Evolutionary conservation across 2,329 filamentous ascomycete species (phyloP), one percentile per base, ranked within the genome.

Genomic region (Stachybotrys echinatus): DNA sequence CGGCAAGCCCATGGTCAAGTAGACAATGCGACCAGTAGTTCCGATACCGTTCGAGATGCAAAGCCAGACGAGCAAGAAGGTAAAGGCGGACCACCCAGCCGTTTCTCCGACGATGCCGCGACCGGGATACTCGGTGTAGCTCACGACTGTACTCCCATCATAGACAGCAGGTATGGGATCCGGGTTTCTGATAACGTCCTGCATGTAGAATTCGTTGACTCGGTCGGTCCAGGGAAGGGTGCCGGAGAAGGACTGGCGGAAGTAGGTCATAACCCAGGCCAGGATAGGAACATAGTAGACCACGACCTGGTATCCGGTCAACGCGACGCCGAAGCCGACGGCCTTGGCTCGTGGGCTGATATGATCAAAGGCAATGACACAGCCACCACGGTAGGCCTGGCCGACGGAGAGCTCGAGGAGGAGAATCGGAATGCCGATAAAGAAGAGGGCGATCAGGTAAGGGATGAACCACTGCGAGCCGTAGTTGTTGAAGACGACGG

Each of bases 381-480:
- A 71, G 12, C 76, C 76, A 22, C 74, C 75, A 3, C 77, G 75
- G 54, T 80, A 79, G 1, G 76, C 75, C 51, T 80, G 87, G 45
- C 88, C 88, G 31, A 88, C 87, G 34, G 84, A 85, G 46, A 80
- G 76, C 53, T 81, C 76, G 21, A 81, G 70, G 5, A 77, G 69
- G 10, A 81, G 67, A 0, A 74, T 69, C 0, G 77, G 78, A 18
- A 81, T 79, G 12, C 77, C 77, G 38, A 81, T 48, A 2, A 76
- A 59, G 48, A 75, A 71, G 4, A 80, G 67, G 0, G 76, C 74
- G 7, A 80, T 61, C 12, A 77, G 53, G 50, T 80, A 80, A 0
- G 77, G 77, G 18, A 80, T 74, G 57, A 80, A 81, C 74, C 75
- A 81, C 52, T 81, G 78, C 0, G 79, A 64, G 8, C 77, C 77